Evolutionary conservation across 164 flowering plant genomes (phyloP).

Genomic region (Magnolia sinica): DNA sequence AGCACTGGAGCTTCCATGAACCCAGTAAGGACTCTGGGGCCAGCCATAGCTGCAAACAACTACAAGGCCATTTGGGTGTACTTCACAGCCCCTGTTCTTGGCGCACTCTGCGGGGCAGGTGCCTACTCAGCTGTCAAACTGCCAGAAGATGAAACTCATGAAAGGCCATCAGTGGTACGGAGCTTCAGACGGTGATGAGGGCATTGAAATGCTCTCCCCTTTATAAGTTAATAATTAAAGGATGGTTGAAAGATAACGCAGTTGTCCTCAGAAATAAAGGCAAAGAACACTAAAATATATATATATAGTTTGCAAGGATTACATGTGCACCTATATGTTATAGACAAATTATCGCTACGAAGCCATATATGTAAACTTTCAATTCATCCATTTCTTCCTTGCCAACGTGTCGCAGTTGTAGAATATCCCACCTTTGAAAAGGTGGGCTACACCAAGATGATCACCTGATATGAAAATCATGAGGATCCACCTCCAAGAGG

Average conservation of each 20-base stretch:
- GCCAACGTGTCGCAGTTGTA: background rate
- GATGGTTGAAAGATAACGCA: background rate
- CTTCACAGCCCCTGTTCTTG: constrained; percentile 70
- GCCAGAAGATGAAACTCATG: constrained; percentile 38
- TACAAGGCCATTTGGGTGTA: constrained; percentile 76
- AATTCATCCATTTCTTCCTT: background rate
- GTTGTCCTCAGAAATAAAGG: background rate
- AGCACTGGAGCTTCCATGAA: constrained; percentile 85
- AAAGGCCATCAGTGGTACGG: constrained; percentile 24
- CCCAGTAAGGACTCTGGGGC: constrained; percentile 83
- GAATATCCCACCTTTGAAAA: no score
- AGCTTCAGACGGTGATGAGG: constrained; percentile 43
- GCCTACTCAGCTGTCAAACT: constrained; percentile 58
- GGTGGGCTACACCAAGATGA: no score
- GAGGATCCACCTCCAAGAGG: background rate
- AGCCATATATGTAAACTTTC: background rate
- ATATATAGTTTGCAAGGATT: no score
- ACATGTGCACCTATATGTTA: background rate
- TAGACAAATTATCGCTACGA: background rate
- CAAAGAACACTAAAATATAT: background rate
- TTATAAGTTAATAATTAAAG: background rate
- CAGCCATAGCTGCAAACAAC: constrained; percentile 80
- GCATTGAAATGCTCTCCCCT: background rate
- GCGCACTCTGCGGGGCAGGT: constrained; percentile 75
- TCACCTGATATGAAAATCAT: background rate